These are phyloP conservation scores for Gossypium gossypioides DNA, from an alignment of 441 rosid genomes.

Conservation along the genomic window DNA sequence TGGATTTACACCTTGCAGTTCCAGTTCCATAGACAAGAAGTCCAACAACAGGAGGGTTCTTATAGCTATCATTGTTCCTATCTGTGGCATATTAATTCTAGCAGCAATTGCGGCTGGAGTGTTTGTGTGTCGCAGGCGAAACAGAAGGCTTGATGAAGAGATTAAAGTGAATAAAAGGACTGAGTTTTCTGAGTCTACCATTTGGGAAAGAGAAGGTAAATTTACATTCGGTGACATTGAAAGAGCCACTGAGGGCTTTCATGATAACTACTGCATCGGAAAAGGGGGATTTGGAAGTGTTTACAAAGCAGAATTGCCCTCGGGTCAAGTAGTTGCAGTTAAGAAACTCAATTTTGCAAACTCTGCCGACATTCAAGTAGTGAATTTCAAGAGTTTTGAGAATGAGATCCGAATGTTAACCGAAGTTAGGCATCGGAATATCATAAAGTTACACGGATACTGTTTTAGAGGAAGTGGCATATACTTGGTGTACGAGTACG, in stretches of 20 bases:
- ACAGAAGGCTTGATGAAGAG: slow-evolving; percentile 27
- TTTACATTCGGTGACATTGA: slow-evolving; percentile 48
- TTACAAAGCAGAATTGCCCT: slow-evolving; percentile 39
- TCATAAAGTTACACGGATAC: slow-evolving; percentile 51
- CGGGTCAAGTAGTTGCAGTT: slow-evolving; percentile 48
- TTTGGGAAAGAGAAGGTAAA: slow-evolving; percentile 52
- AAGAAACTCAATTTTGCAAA: slow-evolving; percentile 39
- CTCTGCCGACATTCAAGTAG: slow-evolving; percentile 27
- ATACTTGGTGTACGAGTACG: slow-evolving; percentile 51
- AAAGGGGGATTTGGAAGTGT: slow-evolving; percentile 63
- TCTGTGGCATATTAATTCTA: slow-evolving; percentile 22
- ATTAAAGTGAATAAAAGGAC: background rate
- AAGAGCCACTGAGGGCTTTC: slow-evolving; percentile 45
- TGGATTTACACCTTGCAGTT: slow-evolving; percentile 36
- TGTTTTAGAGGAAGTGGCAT: slow-evolving; percentile 36
- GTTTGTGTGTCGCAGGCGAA: slow-evolving; percentile 11
- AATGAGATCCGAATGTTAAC: slow-evolving; percentile 49
- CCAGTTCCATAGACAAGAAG: slow-evolving; percentile 2
- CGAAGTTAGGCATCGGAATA: slow-evolving; percentile 51
- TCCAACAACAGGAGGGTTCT: slow-evolving; percentile 29
- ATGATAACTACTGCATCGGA: slow-evolving; percentile 47
- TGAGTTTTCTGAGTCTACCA: slow-evolving; percentile 25
- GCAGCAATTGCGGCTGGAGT: slow-evolving; percentile 12
- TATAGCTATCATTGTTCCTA: slow-evolving; percentile 35
- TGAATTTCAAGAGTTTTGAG: slow-evolving; percentile 42